phyloP scores from a whole-genome alignment of 495 filamentous ascomycete species.

The Penicillium pulvis region DNA sequence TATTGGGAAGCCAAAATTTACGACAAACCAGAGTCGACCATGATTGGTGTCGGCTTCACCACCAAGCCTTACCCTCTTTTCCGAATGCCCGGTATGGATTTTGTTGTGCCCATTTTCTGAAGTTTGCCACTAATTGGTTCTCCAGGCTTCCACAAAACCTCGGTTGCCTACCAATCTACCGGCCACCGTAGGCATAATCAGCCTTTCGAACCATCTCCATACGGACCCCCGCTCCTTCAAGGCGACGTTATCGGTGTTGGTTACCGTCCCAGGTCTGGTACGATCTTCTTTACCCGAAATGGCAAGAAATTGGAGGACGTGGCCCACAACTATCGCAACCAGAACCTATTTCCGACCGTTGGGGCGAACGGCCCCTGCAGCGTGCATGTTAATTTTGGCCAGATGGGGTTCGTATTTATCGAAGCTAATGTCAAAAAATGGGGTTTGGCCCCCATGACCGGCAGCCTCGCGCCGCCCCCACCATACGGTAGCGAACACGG shows the following conservation, averaged over 20 bases:
- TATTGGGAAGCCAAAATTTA: slow-evolving; percentile 99
- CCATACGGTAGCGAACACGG: slow-evolving; percentile 97
- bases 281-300: slow-evolving; percentile 97
- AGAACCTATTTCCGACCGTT: slow-evolving; percentile 95
- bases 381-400: slow-evolving; percentile 96
- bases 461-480: slow-evolving; percentile 90
- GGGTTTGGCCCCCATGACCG: slow-evolving; percentile 95
- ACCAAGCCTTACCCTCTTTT: slow-evolving; percentile 98
- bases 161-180: slow-evolving; percentile 84
- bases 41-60: slow-evolving; percentile 86
- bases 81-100: slow-evolving; percentile 76
- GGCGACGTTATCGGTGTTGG: slow-evolving; percentile 96
- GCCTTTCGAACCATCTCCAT: slow-evolving; percentile 75
- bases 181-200: slow-evolving; percentile 89
- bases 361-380: slow-evolving; percentile 91
- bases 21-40: slow-evolving; percentile 87
- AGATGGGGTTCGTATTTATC: slow-evolving; percentile 97
- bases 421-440: slow-evolving; percentile 99
- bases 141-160: slow-evolving; percentile 85
- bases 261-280: slow-evolving; percentile 91
- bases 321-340: slow-evolving; percentile 86
- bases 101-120: background rate
- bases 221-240: slow-evolving; percentile 82
- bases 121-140: slow-evolving; percentile 16
- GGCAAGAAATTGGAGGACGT: slow-evolving; percentile 96